Evolutionary conservation across 768 basidiomycete genomes (phyloP), one percentile per base, ranked within the genome.

Genomic region (Coprinopsis cinerea): DNA sequence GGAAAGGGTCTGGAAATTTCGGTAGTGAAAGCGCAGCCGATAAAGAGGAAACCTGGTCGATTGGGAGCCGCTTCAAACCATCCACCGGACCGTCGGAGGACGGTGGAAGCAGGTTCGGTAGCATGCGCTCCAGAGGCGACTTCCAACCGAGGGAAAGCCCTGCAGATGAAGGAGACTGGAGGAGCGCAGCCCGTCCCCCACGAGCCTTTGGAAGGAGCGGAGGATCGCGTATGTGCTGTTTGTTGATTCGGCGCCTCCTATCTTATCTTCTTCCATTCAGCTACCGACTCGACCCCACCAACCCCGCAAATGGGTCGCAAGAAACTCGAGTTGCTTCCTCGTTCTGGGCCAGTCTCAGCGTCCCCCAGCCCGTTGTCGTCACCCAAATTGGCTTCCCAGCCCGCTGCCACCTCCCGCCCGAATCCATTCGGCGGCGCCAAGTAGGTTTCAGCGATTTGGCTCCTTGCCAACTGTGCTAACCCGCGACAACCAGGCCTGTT

Each of bases 381-480:
- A 6, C 89, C 88, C 0, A 85, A 86, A 67, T 78, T 88, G 57
- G 70, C 76, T 2, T 67, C 76, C 49, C 67, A 74, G 14, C 63
- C 70, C 44, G 53, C 72, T 28, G 64, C 63, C 6, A 57, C 72
- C 4, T 61, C 72, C 28, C 68, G 80, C 28, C 61, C 85, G 52
- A 92, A 77, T 63, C 94, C 94, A 4, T 98, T 98, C 60, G 96
- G 95, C 43, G 75, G 77, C 47, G 95, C 95, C 28, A 85, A 70
- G 88, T 89, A 57, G 43, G 78, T n/a, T 14, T 25, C 17, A 23
- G 9, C 39, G 47, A 43, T 39, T 18, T 25, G 22, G 30, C 23
- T 35, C 2, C 18, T 36, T 17, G 32, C 25, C 10, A n/a, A n/a
- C 18, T 24, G 18, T 28, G 18, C 34, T 44, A 4, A 47, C 13